Conservation (phyloP, 768 basidiomycete species). For the Mycena latifolia region DNA sequence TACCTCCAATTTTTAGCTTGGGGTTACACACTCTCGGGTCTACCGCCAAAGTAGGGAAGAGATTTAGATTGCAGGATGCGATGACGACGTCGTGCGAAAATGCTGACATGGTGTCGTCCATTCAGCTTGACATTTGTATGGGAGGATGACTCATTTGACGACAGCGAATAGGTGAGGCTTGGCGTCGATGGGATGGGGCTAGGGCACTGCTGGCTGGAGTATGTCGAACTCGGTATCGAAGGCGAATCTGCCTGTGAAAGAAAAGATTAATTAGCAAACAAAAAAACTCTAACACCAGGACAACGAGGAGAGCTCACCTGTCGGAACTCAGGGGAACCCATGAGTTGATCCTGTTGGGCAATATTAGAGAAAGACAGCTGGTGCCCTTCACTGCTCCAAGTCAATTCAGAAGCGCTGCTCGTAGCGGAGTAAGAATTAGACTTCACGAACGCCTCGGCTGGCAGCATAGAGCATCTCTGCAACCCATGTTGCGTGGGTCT, state of each 20-base stretch:
- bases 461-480: constrained; percentile 57
- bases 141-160: constrained; percentile 70
- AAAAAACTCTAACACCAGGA: not conserved
- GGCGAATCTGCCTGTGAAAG: constrained; percentile 19
- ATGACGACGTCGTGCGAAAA: constrained; percentile 21
- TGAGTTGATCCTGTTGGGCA: constrained; percentile 31
- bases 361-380: constrained; percentile 32
- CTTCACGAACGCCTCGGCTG: constrained; percentile 45
- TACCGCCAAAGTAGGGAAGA: too few species aligned
- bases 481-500: constrained; percentile 41
- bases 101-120: constrained; percentile 54
- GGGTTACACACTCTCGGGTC: too few species aligned
- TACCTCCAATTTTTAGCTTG: too few species aligned
- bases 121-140: constrained; percentile 66
- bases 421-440: constrained; percentile 1
- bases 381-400: constrained; percentile 23
- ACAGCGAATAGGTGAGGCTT: constrained; percentile 68
- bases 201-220: constrained; percentile 37
- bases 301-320: constrained; percentile 15
- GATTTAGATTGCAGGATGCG: constrained; percentile 11
- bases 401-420: constrained; percentile 18
- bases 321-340: constrained; percentile 29
- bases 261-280: not conserved
- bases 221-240: constrained; percentile 22
- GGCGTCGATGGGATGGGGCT: constrained; percentile 68